A percentile compares a stretch with the other conserved stretches of the same genome.
Conservation (phyloP, 1,139 yeast genomes). For the Saccharomyces hybrid region DNA sequence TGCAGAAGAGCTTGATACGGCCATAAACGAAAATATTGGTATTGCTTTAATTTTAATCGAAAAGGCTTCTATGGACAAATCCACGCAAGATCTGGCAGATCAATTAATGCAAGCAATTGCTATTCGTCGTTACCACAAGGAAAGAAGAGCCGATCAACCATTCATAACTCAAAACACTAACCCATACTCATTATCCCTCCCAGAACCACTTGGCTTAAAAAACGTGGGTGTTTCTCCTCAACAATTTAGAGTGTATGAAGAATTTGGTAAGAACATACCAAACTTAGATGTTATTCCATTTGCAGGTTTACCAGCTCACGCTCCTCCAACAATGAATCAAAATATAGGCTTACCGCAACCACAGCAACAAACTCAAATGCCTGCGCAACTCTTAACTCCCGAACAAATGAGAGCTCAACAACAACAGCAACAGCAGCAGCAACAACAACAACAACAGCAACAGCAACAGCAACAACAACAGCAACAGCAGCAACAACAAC, state of each 20-base stretch:
- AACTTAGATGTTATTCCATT: conserved; percentile 16
- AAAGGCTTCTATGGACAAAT: conserved; percentile 79
- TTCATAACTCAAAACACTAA: conserved; percentile 58
- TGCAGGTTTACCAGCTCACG: conserved; percentile 4
- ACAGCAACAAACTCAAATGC: conserved; percentile 12
- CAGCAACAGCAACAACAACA: conserved; percentile 15
- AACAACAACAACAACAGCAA: conserved; percentile 21
- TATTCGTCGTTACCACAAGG: conserved; percentile 57
- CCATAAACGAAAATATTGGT: conserved; percentile 79
- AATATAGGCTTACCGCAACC: conserved; percentile 15
- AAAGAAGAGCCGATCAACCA: conserved; percentile 54
- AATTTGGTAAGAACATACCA: conserved; percentile 49
- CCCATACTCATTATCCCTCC: conserved; percentile 66
- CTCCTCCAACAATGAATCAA: conserved; percentile 12
- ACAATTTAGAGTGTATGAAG: conserved; percentile 75
- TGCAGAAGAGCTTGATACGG: conserved; percentile 32
- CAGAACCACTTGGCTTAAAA: conserved; percentile 81
- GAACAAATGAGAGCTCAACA: conserved; percentile 5
- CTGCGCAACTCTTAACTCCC: neutral
- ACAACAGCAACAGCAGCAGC: conserved; percentile 22
- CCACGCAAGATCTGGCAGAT: conserved; percentile 81
- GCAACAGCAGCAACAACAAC: neutral
- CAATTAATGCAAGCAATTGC: conserved; percentile 61
- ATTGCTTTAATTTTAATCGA: conserved; percentile 76
- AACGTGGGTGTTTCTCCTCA: conserved; percentile 67